phyloP scores from a whole-genome alignment of 768 basidiomycete genomes.

The Mrakia frigida region DNA sequence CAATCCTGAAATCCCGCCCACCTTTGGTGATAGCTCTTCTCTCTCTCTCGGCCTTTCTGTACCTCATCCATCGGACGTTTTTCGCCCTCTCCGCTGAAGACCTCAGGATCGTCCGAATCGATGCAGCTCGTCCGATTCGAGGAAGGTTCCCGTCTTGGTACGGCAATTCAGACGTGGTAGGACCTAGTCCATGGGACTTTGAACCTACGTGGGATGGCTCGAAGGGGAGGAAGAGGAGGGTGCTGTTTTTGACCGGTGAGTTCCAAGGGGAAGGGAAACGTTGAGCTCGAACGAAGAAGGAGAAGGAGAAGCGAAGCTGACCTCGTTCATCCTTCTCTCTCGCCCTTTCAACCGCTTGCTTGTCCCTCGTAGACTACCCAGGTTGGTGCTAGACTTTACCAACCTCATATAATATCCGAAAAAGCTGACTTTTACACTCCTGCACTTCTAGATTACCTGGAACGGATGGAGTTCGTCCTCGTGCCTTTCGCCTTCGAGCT shows the following conservation, averaged over 20 bases:
- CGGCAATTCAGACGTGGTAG: slow-evolving; percentile 26
- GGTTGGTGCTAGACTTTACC: not conserved
- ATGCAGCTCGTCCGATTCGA: slow-evolving; percentile 8
- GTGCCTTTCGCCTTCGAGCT: not conserved
- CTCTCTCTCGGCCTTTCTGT: not conserved
- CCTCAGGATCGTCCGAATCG: not conserved
- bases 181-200: slow-evolving; percentile 28
- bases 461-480: slow-evolving; percentile 29
- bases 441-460: slow-evolving; percentile 20
- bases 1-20: not conserved
- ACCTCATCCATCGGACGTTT: not conserved
- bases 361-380: slow-evolving; percentile 21
- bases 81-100: not conserved
- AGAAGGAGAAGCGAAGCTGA: not conserved
- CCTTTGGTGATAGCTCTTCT: not conserved
- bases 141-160: slow-evolving; percentile 32
- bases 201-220: not conserved
- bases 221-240: slow-evolving; percentile 16
- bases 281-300: not conserved
- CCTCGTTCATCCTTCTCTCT: not conserved
- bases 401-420: not conserved
- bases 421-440: not conserved
- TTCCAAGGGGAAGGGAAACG: not conserved
- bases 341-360: not conserved
- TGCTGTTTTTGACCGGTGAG: slow-evolving; percentile 32